These are phyloP conservation scores for Xylariales sp. DNA, from an alignment of 2,329 filamentous ascomycete species.

Conservation along the genomic window DNA sequence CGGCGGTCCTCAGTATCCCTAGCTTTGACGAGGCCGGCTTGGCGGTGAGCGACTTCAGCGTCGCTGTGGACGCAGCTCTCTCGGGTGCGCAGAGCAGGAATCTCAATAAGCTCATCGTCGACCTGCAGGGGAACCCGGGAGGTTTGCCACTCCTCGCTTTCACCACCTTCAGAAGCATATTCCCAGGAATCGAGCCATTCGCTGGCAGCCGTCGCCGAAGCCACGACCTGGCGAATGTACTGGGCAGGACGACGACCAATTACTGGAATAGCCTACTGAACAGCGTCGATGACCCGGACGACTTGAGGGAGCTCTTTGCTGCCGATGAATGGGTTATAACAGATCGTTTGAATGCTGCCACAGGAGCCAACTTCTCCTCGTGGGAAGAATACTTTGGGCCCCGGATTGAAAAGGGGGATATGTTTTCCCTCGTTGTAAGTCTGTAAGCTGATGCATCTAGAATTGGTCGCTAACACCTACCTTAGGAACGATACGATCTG, in stretches of 20 bases:
- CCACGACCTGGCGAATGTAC: slow-evolving; percentile 13
- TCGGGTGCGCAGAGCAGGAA: slow-evolving; percentile 1
- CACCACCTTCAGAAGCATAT: slow-evolving; percentile 17
- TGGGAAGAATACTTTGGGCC: slow-evolving; percentile 18
- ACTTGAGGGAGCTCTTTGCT: slow-evolving; percentile 5
- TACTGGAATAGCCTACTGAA: slow-evolving; percentile 8
- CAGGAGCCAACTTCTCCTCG: slow-evolving; percentile 14
- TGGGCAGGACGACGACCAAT: slow-evolving; percentile 13
- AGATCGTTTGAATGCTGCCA: slow-evolving; percentile 17
- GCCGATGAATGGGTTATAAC: slow-evolving; percentile 19
- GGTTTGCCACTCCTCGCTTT: slow-evolving; percentile 15
- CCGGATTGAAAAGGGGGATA: slow-evolving; percentile 10
- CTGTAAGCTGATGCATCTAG: too few species aligned
- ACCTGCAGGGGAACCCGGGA: slow-evolving; percentile 19
- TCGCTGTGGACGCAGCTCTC: slow-evolving; percentile 25
- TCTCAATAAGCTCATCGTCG: slow-evolving; percentile 16
- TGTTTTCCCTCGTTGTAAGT: slow-evolving; percentile 14
- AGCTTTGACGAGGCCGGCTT: slow-evolving; percentile 27
- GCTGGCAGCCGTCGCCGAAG: slow-evolving; percentile 17
- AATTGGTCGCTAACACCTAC: not conserved
- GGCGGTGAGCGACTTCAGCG: slow-evolving; percentile 24
- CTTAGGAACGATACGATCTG: slow-evolving; percentile 15
- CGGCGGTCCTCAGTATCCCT: slow-evolving; percentile 34
- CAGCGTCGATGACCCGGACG: slow-evolving; percentile 3
- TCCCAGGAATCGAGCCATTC: slow-evolving; percentile 16